phyloP scores from a whole-genome alignment of 305 asterid genomes.

The Salvia sclarea region DNA sequence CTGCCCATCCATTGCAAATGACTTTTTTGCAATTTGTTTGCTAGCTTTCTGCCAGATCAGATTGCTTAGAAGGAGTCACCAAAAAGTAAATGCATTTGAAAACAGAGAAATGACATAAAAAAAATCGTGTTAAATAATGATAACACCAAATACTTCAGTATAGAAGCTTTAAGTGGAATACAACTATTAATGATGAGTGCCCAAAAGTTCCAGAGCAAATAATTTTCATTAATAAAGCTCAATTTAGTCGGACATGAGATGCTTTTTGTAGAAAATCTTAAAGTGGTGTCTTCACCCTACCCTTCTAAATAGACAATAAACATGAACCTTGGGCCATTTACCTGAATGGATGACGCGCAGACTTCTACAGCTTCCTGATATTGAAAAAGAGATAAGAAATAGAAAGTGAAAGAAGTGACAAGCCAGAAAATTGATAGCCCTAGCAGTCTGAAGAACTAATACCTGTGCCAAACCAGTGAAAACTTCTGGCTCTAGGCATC shows the following conservation, averaged over 20 bases:
- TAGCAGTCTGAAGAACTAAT: conserved; percentile 29
- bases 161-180: conserved; percentile 19
- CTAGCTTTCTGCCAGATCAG: conserved; percentile 83
- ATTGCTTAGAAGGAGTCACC: conserved; percentile 30
- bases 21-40: conserved; percentile 69
- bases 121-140: conserved; percentile 16
- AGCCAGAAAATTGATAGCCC: conserved; percentile 15
- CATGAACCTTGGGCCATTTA: conserved; percentile 37
- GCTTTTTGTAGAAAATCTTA: conserved; percentile 20
- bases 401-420: conserved; percentile 25
- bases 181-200: conserved; percentile 15
- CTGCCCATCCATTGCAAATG: conserved; percentile 91
- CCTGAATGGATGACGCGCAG: conserved; percentile 92
- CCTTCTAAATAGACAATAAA: conserved; percentile 16
- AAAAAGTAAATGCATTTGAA: conserved; percentile 29
- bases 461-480: conserved; percentile 99
- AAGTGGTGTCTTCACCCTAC: conserved; percentile 5
- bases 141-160: conserved; percentile 13
- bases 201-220: conserved; percentile 18
- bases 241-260: conserved; percentile 18
- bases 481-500: conserved; percentile 84
- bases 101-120: conserved; percentile 23
- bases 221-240: conserved; percentile 11
- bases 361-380: conserved; percentile 95
- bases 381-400: conserved; percentile 16